Conservation (phyloP, 192 early-diverging fungal genomes). For the Linnemannia schmuckeri region DNA sequence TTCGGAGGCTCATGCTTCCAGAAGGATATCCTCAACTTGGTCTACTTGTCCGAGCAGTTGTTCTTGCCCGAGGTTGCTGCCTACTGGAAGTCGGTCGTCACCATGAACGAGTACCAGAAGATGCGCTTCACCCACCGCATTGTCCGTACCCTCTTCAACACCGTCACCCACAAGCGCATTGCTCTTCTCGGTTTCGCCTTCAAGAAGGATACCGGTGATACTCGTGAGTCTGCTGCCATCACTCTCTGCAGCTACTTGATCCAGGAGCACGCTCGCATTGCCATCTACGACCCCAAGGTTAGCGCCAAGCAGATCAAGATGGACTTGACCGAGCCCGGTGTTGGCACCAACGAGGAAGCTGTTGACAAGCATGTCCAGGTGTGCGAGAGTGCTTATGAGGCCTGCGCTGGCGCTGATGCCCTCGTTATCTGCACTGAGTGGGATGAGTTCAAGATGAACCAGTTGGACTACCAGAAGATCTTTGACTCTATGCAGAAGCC, state of each 20-base stretch:
- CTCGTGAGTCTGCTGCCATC: slow-evolving; percentile 93
- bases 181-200: slow-evolving; percentile 92
- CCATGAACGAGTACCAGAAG: slow-evolving; percentile 94
- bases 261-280: slow-evolving; percentile 79
- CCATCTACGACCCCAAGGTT: slow-evolving; percentile 95
- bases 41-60: slow-evolving; percentile 87
- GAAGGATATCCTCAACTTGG: slow-evolving; percentile 94
- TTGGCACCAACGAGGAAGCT: slow-evolving; percentile 59
- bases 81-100: slow-evolving; percentile 94
- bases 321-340: slow-evolving; percentile 74
- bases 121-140: slow-evolving; percentile 83
- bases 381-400: slow-evolving; percentile 74
- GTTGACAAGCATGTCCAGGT: slow-evolving; percentile 77
- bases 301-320: slow-evolving; percentile 73
- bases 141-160: slow-evolving; percentile 81
- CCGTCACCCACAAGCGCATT: slow-evolving; percentile 84
- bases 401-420: slow-evolving; percentile 79
- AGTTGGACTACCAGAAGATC: slow-evolving; percentile 76
- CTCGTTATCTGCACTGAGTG: slow-evolving; percentile 90
- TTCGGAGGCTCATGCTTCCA: slow-evolving; percentile 97
- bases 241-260: slow-evolving; percentile 84
- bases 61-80: slow-evolving; percentile 91
- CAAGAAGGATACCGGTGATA: slow-evolving; percentile 96
- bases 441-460: slow-evolving; percentile 86
- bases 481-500: slow-evolving; percentile 84